phyloP scores from a whole-genome alignment of 805 yeast species.

The Saccharomycopsis sp. region DNA sequence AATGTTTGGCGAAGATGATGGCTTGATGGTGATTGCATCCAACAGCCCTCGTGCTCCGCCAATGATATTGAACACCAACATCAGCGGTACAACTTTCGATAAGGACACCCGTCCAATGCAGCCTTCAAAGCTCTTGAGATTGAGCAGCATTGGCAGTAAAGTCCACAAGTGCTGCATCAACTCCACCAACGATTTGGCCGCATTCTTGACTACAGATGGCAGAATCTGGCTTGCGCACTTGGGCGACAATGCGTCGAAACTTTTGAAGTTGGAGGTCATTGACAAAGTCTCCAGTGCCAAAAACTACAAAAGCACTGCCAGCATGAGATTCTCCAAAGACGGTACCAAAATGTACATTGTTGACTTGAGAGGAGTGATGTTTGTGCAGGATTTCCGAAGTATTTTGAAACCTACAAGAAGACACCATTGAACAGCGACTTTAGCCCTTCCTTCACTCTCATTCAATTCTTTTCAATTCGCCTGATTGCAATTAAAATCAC shows the following conservation, averaged over 20 bases:
- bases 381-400: conserved; percentile 65
- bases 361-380: conserved; percentile 73
- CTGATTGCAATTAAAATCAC: no score
- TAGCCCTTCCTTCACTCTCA: no score
- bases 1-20: conserved; percentile 57
- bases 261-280: conserved; percentile 31
- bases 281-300: conserved; percentile 73
- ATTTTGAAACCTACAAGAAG: no score
- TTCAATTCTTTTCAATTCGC: no score
- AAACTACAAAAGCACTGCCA: conserved; percentile 63
- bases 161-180: conserved; percentile 69
- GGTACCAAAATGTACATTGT: conserved; percentile 71
- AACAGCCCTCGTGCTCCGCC: conserved; percentile 59
- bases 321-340: conserved; percentile 63
- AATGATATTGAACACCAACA: conserved; percentile 54
- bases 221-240: conserved; percentile 35
- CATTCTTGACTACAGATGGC: conserved; percentile 72
- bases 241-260: neutral
- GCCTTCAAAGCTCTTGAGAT: conserved; percentile 49
- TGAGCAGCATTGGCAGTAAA: conserved; percentile 72
- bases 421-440: no score
- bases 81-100: conserved; percentile 30
- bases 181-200: conserved; percentile 79
- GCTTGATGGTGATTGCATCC: conserved; percentile 46
- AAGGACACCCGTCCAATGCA: conserved; percentile 32